A percentile compares a stretch with the other conserved stretches of the same genome.
These are phyloP conservation scores for Globisporangium canariense DNA, from an alignment of 352 stramenopile species.

Conservation along the genomic window DNA sequence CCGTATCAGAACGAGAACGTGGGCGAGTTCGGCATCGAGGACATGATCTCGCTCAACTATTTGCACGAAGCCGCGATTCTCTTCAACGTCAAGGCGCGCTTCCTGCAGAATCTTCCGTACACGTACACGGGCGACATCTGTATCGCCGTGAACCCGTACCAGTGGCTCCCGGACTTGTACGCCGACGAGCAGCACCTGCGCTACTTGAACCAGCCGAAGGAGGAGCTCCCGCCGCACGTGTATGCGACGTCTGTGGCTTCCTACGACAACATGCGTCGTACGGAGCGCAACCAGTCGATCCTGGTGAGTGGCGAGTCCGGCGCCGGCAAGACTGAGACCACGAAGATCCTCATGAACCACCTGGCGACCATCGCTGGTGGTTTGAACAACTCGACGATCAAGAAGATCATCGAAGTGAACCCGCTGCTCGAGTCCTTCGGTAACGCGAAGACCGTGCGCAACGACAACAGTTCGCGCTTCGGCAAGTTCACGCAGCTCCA, in stretches of 20 bases:
- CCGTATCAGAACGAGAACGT: constrained; percentile 84
- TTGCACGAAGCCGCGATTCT: constrained; percentile 90
- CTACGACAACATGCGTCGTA: constrained; percentile 74
- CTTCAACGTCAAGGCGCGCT: constrained; percentile 86
- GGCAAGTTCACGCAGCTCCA: constrained; percentile 97
- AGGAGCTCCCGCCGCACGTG: constrained; percentile 78
- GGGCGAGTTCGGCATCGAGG: constrained; percentile 63
- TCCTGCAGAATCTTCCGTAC: constrained; percentile 88
- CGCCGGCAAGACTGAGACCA: constrained; percentile 93
- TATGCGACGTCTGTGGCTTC: constrained; percentile 77
- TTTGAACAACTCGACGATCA: constrained; percentile 92
- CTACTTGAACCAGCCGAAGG: constrained; percentile 74
- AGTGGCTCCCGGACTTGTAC: constrained; percentile 88
- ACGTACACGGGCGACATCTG: constrained; percentile 97
- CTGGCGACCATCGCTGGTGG: constrained; percentile 73
- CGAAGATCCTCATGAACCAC: constrained; percentile 91
- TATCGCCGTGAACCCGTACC: constrained; percentile 97
- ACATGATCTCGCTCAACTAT: constrained; percentile 89
- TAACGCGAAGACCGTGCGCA: constrained; percentile 97
- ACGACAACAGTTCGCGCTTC: constrained; percentile 97
- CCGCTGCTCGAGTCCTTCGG: constrained; percentile 98
- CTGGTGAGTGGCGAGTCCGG: constrained; percentile 86
- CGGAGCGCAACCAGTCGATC: constrained; percentile 79
- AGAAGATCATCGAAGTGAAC: constrained; percentile 96
- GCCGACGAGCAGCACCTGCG: constrained; percentile 66